These are phyloP conservation scores for Chaetomium olivaceum DNA, from an alignment of 2,329 filamentous ascomycete species.

Conservation along the genomic window DNA sequence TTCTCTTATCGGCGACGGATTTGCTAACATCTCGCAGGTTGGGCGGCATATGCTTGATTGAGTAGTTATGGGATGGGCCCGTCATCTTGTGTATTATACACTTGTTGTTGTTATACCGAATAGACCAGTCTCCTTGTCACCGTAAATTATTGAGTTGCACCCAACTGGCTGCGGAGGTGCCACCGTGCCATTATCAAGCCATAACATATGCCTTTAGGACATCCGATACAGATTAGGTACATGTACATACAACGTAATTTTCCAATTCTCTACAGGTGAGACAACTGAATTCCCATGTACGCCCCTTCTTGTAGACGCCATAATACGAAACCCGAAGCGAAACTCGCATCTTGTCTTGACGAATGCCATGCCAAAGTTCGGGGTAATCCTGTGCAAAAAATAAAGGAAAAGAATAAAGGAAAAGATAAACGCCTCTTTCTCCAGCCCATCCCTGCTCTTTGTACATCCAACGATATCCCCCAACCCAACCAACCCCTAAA, in stretches of 20 bases:
- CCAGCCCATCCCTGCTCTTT: not conserved
- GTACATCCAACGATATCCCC: not conserved
- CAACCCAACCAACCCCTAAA: not conserved
- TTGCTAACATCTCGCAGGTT: constrained; percentile 38
- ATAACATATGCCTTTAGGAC: too few species aligned
- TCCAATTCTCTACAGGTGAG: not conserved
- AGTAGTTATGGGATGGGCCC: constrained; percentile 3
- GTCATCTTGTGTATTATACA: not conserved
- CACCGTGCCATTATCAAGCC: not conserved
- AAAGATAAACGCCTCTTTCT: not conserved
- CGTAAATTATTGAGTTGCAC: not conserved
- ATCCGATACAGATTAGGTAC: too few species aligned
- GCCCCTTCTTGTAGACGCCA: not conserved
- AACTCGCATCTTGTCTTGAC: not conserved
- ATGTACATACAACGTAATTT: not conserved
- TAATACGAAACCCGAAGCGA: not conserved
- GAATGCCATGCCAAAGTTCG: not conserved
- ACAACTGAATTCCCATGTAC: not conserved
- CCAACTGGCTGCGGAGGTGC: not conserved
- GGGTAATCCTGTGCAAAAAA: not conserved
- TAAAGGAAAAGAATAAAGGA: not conserved
- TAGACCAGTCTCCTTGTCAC: not conserved
- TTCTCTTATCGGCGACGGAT: not conserved
- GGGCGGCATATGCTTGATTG: constrained; percentile 51
- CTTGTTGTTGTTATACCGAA: not conserved